These are phyloP conservation scores for Salix arbutifolia DNA, from an alignment of 345 rosid genomes.

Conservation along the genomic window DNA sequence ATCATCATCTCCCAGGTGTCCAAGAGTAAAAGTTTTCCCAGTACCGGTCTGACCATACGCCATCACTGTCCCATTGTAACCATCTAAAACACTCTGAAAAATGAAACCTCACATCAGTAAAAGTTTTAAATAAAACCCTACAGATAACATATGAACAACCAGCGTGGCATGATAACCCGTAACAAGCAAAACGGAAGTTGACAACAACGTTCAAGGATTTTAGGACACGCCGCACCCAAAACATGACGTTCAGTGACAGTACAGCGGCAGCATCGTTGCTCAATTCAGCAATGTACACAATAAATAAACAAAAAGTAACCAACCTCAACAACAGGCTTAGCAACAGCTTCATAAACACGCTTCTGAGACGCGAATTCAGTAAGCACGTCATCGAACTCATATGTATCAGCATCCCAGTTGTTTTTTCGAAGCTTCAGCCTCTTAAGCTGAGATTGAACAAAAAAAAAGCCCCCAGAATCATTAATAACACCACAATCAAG, in stretches of 20 bases:
- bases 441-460: constrained; percentile 15
- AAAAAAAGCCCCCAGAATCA: background rate
- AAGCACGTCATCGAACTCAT: constrained; percentile 32
- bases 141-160: background rate
- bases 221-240: background rate
- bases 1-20: constrained; percentile 28
- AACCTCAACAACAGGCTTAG: constrained; percentile 38
- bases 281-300: background rate
- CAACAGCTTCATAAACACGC: constrained; percentile 35
- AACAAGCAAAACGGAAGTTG: background rate
- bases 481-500: background rate
- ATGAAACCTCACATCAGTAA: background rate
- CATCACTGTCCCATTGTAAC: constrained; percentile 36
- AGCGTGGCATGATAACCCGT: background rate
- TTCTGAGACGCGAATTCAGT: constrained; percentile 38
- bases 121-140: background rate
- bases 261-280: background rate
- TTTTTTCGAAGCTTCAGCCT: constrained; percentile 32
- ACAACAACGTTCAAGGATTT: background rate
- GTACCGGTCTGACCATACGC: constrained; percentile 39
- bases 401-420: constrained; percentile 35
- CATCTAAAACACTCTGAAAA: constrained; percentile 28
- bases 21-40: constrained; percentile 34
- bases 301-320: constrained; percentile 2
- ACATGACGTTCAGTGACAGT: background rate